A percentile compares a stretch with the other conserved stretches of the same genome.
Evolutionary conservation across 2,329 filamentous ascomycete species (phyloP).

Genomic region (Fusarium sp.): DNA sequence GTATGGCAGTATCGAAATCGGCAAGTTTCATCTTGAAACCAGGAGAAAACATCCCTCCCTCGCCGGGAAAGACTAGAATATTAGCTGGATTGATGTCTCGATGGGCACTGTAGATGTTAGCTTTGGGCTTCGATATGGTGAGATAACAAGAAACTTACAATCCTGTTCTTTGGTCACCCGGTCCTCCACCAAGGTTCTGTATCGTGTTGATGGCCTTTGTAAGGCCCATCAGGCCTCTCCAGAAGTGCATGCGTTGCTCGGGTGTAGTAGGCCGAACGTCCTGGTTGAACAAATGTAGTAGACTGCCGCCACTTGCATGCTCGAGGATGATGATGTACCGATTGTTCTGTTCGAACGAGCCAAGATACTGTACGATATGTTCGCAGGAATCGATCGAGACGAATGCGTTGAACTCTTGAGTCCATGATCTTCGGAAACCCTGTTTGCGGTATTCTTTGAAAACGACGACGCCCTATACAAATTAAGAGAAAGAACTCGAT

Average conservation of each 20-base stretch:
- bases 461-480: constrained; percentile 12
- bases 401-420: constrained; percentile 11
- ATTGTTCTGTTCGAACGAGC: constrained; percentile 26
- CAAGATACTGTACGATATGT: constrained; percentile 27
- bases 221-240: constrained; percentile 14
- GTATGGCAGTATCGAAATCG: constrained; percentile 29
- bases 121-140: no score
- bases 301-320: constrained; percentile 13
- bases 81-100: constrained; percentile 37
- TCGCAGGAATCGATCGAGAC: constrained; percentile 12
- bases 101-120: constrained; percentile 16
- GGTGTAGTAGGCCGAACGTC: not conserved
- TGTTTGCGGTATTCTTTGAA: constrained; percentile 28
- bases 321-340: constrained; percentile 26
- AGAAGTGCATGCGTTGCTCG: constrained; percentile 10
- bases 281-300: constrained; percentile 10
- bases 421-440: constrained; percentile 13
- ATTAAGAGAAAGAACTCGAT: no score
- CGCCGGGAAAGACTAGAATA: constrained; percentile 19
- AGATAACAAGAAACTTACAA: constrained; percentile 6
- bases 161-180: not conserved
- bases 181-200: constrained; percentile 9
- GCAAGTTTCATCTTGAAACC: constrained; percentile 26
- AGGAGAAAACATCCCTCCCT: not conserved
- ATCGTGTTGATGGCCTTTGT: constrained; percentile 9